Conservation (phyloP, 2,329 filamentous ascomycete genomes). For the Aspergillus fischeri region DNA sequence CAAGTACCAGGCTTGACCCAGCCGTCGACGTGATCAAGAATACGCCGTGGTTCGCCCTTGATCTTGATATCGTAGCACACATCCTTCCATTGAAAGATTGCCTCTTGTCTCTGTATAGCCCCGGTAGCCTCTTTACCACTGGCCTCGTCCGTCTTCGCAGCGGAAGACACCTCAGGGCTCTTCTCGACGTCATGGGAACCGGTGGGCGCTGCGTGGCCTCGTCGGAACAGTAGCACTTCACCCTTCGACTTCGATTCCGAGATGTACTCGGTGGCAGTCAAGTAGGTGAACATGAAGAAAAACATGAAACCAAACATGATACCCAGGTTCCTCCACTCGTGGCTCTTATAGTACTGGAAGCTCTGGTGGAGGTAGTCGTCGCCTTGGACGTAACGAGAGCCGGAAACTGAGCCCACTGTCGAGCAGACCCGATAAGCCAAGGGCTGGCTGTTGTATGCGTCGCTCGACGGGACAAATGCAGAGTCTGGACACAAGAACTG, state of each 20-base stretch:
- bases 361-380: slow-evolving; percentile 53
- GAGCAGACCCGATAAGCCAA: slow-evolving; percentile 51
- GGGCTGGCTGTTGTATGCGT: slow-evolving; percentile 33
- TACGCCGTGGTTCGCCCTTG: slow-evolving; percentile 68
- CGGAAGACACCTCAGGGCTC: slow-evolving; percentile 17
- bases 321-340: slow-evolving; percentile 68
- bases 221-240: slow-evolving; percentile 70
- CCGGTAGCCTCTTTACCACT: slow-evolving; percentile 22
- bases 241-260: slow-evolving; percentile 69
- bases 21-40: slow-evolving; percentile 81
- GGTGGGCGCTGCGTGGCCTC: slow-evolving; percentile 55
- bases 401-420: slow-evolving; percentile 55
- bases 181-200: slow-evolving; percentile 27
- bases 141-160: slow-evolving; percentile 32
- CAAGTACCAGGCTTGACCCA: slow-evolving; percentile 92
- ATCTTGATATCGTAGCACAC: slow-evolving; percentile 81
- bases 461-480: slow-evolving; percentile 40
- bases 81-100: slow-evolving; percentile 81
- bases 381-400: slow-evolving; percentile 52
- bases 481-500: slow-evolving; percentile 49
- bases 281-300: slow-evolving; percentile 60
- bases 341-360: slow-evolving; percentile 54
- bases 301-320: slow-evolving; percentile 63
- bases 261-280: slow-evolving; percentile 60
- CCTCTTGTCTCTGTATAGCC: slow-evolving; percentile 61